A percentile compares a stretch with the other conserved stretches of the same genome.
Conservation (phyloP, 2,329 filamentous ascomycete species). For the Camillea tinctor region DNA sequence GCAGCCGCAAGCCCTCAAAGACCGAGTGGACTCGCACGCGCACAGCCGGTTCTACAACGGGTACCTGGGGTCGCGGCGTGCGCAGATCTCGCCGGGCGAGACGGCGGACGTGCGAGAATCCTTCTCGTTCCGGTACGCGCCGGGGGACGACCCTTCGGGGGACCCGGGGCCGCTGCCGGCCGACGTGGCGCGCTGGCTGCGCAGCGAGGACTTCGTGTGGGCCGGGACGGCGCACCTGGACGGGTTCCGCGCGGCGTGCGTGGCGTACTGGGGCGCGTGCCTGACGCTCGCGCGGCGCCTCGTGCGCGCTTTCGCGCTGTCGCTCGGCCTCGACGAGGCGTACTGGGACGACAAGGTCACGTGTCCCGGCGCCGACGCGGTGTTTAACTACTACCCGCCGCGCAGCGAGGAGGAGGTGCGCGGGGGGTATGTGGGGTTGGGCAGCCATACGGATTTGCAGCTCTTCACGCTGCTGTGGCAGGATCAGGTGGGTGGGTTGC, state of each 20-base stretch:
- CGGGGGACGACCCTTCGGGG: conserved; percentile 49
- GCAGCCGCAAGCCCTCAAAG: conserved; percentile 44
- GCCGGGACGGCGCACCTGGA: conserved; percentile 47
- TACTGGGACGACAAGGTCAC: conserved; percentile 55
- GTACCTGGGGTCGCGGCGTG: conserved; percentile 41
- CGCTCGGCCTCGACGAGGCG: conserved; percentile 50
- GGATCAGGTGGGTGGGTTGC: conserved; percentile 41
- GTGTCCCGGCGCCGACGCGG: conserved; percentile 46
- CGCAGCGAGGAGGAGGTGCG: conserved; percentile 25
- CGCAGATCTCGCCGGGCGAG: conserved; percentile 50
- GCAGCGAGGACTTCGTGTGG: conserved; percentile 53
- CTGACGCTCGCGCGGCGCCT: conserved; percentile 51
- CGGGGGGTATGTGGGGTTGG: conserved; percentile 39
- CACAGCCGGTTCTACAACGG: conserved; percentile 47
- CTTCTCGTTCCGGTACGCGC: conserved; percentile 52
- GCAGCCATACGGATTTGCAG: conserved; percentile 54
- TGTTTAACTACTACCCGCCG: conserved; percentile 42
- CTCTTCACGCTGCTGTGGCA: conserved; percentile 52
- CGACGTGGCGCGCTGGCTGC: conserved; percentile 41
- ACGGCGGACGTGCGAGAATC: conserved; percentile 51
- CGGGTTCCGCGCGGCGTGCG: conserved; percentile 45
- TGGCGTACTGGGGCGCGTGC: conserved; percentile 48
- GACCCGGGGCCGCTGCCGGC: conserved; percentile 46
- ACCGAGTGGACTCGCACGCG: conserved; percentile 33
- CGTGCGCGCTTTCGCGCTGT: conserved; percentile 53